phyloP scores from a whole-genome alignment of 2,329 filamentous ascomycete species.

The Pseudogymnoascus sp. region DNA sequence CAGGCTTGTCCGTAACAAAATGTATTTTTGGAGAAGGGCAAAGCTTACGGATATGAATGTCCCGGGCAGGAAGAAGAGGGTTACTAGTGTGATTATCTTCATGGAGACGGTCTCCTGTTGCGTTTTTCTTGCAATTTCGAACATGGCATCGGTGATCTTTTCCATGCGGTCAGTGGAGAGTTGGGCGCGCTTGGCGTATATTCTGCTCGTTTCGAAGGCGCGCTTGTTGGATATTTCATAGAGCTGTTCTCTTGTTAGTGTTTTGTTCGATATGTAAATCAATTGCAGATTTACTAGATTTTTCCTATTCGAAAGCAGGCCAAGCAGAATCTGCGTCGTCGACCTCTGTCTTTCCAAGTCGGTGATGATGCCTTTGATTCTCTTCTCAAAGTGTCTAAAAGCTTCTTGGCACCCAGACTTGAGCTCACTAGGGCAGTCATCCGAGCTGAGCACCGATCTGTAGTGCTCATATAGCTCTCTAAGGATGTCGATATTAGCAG shows the following conservation, averaged over 20 bases:
- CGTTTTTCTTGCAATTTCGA: constrained; percentile 30
- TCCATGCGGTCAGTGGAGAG: constrained; percentile 19
- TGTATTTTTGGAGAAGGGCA: not conserved
- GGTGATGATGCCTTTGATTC: constrained; percentile 16
- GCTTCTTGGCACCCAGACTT: constrained; percentile 7
- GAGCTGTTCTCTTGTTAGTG: constrained; percentile 19
- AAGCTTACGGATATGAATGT: constrained; percentile 36
- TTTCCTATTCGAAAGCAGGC: constrained; percentile 22
- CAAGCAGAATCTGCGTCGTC: constrained; percentile 20
- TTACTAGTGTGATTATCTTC: constrained; percentile 36
- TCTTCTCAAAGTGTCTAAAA: constrained; percentile 19
- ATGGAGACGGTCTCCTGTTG: constrained; percentile 35
- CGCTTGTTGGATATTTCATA: constrained; percentile 16
- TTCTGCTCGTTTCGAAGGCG: constrained; percentile 11
- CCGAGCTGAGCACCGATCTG: not conserved
- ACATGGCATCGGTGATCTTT: constrained; percentile 25
- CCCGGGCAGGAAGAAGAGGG: constrained; percentile 36
- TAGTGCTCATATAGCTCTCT: constrained; percentile 21
- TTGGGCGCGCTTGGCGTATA: constrained; percentile 22
- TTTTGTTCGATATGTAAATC: not conserved
- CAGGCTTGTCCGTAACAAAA: not conserved
- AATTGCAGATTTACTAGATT: constrained; percentile 16
- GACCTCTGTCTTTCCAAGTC: constrained; percentile 23
- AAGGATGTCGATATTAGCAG: constrained; percentile 29
- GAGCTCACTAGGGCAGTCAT: constrained; percentile 13